Evolutionary conservation across 768 basidiomycete species (phyloP), one percentile per base, ranked within the genome.

Genomic region (Xanthoconium purpureum): DNA sequence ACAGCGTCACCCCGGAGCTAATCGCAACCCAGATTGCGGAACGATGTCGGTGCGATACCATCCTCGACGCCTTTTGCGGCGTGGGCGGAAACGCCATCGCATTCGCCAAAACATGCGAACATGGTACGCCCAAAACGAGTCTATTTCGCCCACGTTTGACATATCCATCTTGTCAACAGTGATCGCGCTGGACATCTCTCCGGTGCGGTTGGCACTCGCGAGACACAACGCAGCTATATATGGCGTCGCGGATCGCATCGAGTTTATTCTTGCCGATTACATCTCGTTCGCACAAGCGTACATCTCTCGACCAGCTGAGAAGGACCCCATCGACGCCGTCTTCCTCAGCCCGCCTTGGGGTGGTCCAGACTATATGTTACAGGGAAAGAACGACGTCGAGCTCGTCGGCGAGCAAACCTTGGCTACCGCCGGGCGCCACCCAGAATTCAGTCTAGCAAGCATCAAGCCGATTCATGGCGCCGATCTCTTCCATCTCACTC

Each of bases 261-360:
- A 98, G 61, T 99, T 98, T 66, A 84, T 99, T 50, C 81, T 91
- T 38, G 80, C 81, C 2, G 95, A 98, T 73, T 98, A 88, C 70
- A 70, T 91, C 45, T 77, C 85, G 11, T 99, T 95, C 66, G 90
- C 88, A 3, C 75, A 79, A 30, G 70, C 85, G 4, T 80, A 79
- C 70, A 67, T 56, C 63, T 73, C 63, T 59, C 73, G 54, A 52
- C 57, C 69, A 35, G 20, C 58, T 7, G 52, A 47, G 33, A 61
- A 61, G 29, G 81, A 85, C 17, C 81, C 80, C 57, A 88, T 97
- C 52, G 93, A 97, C 66, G 88, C 91, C 13, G 85, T 96, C 15
- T 97, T 98, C 67, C 83, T 97, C 46, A 94, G 92, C 61, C 94
- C 95, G 1, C 95, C 95, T 0, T 97, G 95, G 95, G 95, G 95